These are phyloP conservation scores for Ogataea sp. DNA, from an alignment of 805 yeast genomes.

Conservation along the genomic window DNA sequence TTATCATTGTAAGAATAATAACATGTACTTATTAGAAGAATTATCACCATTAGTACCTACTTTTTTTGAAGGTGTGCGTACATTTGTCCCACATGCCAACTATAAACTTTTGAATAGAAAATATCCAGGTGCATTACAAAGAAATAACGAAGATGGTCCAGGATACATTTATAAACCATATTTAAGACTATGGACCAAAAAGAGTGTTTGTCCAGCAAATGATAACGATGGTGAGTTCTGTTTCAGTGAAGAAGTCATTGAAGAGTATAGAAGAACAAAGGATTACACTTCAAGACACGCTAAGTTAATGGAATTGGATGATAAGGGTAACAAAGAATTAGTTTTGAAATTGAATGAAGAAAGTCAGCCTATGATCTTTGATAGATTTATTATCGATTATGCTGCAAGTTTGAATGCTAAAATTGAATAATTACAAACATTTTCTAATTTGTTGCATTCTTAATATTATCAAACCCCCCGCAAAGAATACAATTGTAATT, in stretches of 20 bases:
- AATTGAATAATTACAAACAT: slow-evolving; percentile 22
- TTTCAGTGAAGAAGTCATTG: slow-evolving; percentile 19
- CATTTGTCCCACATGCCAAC: slow-evolving; percentile 42
- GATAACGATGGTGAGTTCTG: slow-evolving; percentile 23
- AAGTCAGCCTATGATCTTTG: slow-evolving; percentile 18
- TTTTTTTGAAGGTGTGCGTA: slow-evolving; percentile 45
- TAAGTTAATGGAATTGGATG: slow-evolving; percentile 3
- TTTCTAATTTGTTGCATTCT: too few relatives aligned
- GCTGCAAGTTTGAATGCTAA: slow-evolving; percentile 13
- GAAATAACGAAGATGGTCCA: slow-evolving; percentile 28
- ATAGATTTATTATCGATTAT: slow-evolving; percentile 18
- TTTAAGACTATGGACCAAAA: slow-evolving; percentile 47
- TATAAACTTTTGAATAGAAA: slow-evolving; percentile 37
- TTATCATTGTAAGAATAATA: slow-evolving; percentile 49
- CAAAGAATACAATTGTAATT: too few relatives aligned
- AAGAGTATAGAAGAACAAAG: slow-evolving; percentile 24
- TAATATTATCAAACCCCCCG: too few relatives aligned
- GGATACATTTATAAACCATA: slow-evolving; percentile 40
- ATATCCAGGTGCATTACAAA: slow-evolving; percentile 31
- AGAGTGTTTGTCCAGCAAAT: slow-evolving; percentile 16
- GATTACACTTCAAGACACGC: slow-evolving; percentile 18
- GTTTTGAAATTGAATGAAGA: slow-evolving; percentile 8
- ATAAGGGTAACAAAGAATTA: slow-evolving; percentile 1
- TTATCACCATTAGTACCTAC: slow-evolving; percentile 42
- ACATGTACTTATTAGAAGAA: slow-evolving; percentile 37